Evolutionary conservation across 441 rosid species (phyloP).

Genomic region (Kokia cookei): DNA sequence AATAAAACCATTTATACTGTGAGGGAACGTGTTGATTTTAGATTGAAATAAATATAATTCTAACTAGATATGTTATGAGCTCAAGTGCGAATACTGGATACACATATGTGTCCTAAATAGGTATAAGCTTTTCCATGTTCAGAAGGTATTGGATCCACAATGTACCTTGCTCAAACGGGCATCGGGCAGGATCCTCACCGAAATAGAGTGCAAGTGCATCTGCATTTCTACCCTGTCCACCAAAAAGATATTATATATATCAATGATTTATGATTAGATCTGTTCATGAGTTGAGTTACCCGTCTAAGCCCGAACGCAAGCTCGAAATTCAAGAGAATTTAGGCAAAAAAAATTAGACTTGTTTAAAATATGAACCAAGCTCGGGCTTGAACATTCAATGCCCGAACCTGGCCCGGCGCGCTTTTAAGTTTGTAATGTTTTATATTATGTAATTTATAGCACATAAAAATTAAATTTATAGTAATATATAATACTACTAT

Average conservation of each 20-base stretch:
- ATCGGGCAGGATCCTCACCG: conserved; percentile 93
- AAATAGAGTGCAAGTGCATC: conserved; percentile 91
- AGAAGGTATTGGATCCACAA: background rate
- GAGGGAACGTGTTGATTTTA: background rate
- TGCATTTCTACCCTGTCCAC: conserved; percentile 90
- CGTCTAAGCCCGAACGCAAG: too few species aligned
- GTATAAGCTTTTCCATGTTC: background rate
- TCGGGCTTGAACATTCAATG: too few species aligned
- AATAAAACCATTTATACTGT: background rate
- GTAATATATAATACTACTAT: too few species aligned
- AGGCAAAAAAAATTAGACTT: too few species aligned
- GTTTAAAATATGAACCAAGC: too few species aligned
- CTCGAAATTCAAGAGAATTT: too few species aligned
- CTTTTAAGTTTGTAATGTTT: too few species aligned
- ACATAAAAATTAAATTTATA: too few species aligned
- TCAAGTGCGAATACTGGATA: background rate
- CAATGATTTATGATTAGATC: background rate
- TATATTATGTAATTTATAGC: too few species aligned
- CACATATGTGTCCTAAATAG: background rate
- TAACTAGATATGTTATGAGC: background rate
- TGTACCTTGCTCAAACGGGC: conserved; percentile 97
- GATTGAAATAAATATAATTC: background rate
- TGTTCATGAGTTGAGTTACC: too few species aligned
- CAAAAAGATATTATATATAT: background rate
- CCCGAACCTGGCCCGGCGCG: too few species aligned